Conservation (phyloP, 495 filamentous ascomycete species). For the Cercophora sp. region DNA sequence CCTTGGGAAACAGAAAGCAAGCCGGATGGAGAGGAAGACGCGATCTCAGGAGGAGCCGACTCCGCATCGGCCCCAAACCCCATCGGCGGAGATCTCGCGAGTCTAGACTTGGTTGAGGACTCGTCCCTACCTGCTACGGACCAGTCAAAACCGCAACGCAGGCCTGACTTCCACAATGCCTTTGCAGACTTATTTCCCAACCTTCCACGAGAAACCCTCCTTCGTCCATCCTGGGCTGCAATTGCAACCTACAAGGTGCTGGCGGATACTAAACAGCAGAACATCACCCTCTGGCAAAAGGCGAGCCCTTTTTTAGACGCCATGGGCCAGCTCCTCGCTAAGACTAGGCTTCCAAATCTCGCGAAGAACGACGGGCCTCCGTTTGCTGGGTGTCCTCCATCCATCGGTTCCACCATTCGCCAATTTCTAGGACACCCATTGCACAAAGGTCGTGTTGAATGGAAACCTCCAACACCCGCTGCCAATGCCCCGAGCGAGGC, state of each 20-base stretch:
- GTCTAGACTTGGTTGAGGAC: too few relatives aligned
- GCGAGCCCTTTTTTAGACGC: conserved; percentile 23
- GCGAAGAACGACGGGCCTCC: neutral
- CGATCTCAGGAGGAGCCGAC: neutral
- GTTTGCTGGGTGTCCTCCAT: neutral
- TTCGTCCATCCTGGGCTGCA: conserved; percentile 27
- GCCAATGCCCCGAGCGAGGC: neutral
- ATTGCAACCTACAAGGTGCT: conserved; percentile 43
- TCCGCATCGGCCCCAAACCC: neutral
- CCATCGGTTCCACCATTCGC: neutral
- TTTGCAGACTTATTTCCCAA: conserved; percentile 33
- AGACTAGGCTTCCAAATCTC: neutral
- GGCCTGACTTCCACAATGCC: conserved; percentile 12
- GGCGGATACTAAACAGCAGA: conserved; percentile 26
- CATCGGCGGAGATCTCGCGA: too few relatives aligned
- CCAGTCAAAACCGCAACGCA: neutral
- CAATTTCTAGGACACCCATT: neutral
- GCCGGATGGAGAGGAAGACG: too few relatives aligned
- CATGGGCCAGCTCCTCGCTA: conserved; percentile 4
- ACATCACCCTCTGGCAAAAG: conserved; percentile 11
- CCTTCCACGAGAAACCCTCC: conserved; percentile 21
- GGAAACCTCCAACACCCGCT: neutral
- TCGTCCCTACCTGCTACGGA: too few relatives aligned
- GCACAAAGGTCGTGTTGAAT: neutral
- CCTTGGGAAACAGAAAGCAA: too few relatives aligned